These are phyloP conservation scores for Digitaria exilis DNA, from an alignment of 202 grass and related monocot species.

Conservation along the genomic window DNA sequence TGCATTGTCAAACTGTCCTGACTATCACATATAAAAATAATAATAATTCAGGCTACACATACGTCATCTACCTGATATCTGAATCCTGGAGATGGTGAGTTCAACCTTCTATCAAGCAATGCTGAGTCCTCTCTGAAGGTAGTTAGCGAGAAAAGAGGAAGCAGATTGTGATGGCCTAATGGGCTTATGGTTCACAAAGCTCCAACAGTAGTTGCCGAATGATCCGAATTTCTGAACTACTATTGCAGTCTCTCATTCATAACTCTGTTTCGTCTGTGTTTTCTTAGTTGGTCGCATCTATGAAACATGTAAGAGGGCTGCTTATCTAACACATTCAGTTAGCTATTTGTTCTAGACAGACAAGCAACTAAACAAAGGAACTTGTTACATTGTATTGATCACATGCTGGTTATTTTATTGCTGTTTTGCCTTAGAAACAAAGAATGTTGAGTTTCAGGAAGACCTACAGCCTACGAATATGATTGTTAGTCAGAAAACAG, in stretches of 20 bases:
- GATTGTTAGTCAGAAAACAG: constrained; percentile 29
- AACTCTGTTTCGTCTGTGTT: not conserved
- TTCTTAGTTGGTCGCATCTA: not conserved
- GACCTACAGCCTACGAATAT: not conserved
- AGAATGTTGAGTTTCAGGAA: constrained; percentile 8
- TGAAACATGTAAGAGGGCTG: not conserved
- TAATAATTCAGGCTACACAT: too few relatives aligned
- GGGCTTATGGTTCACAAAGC: too few relatives aligned
- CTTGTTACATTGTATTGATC: constrained; percentile 24
- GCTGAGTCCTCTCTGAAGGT: too few relatives aligned
- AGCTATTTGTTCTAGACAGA: not conserved
- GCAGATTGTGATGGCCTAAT: too few relatives aligned
- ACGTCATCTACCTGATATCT: too few relatives aligned
- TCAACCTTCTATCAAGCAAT: too few relatives aligned
- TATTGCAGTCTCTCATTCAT: not conserved
- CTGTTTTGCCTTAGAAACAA: constrained; percentile 53
- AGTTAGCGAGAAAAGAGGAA: too few relatives aligned
- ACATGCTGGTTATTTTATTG: constrained; percentile 45
- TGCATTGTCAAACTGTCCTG: too few relatives aligned
- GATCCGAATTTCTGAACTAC: too few relatives aligned
- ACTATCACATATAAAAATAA: too few relatives aligned
- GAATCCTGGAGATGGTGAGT: too few relatives aligned
- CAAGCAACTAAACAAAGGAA: not conserved
- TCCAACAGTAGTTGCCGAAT: too few relatives aligned
- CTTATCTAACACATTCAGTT: not conserved